phyloP scores from a whole-genome alignment of 2,329 filamentous ascomycete species.

The Coccinonectria pachysandricola region DNA sequence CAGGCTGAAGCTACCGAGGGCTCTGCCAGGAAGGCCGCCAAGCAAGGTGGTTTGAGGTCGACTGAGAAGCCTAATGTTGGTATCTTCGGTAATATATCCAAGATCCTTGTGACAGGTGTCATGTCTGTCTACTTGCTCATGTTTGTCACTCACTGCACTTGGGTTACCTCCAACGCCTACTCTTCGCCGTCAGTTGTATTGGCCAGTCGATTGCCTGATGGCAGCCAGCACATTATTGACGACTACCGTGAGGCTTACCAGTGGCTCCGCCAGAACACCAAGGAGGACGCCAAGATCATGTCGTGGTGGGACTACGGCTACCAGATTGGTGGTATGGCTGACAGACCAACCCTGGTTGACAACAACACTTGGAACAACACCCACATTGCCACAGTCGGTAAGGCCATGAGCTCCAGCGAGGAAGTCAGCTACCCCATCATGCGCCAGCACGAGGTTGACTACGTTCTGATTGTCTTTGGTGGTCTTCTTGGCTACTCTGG shows the following conservation, averaged over 20 bases:
- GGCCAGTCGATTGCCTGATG: conserved; percentile 84
- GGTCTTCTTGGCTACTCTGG: conserved; percentile 94
- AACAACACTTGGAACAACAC: conserved; percentile 99
- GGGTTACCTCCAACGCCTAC: conserved; percentile 98
- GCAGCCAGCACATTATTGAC: conserved; percentile 96
- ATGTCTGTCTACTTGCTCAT: conserved; percentile 75
- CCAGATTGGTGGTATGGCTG: conserved; percentile 98
- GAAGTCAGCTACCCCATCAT: conserved; percentile 99
- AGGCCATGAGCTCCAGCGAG: conserved; percentile 95
- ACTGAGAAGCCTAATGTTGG: conserved; percentile 67
- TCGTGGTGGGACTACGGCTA: conserved; percentile 99
- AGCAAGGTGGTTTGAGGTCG: conserved; percentile 52
- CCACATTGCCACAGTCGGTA: conserved; percentile 96
- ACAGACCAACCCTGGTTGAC: conserved; percentile 91
- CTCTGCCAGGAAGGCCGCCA: conserved; percentile 45
- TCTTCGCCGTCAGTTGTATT: conserved; percentile 95
- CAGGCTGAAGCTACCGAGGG: conserved; percentile 32
- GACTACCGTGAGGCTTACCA: conserved; percentile 99
- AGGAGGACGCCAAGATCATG: conserved; percentile 95
- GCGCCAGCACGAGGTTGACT: conserved; percentile 96
- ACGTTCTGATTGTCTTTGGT: conserved; percentile 95
- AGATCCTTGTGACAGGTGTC: conserved; percentile 61
- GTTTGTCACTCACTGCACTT: conserved; percentile 96
- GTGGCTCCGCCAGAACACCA: conserved; percentile 96
- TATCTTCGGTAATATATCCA: conserved; percentile 73